Evolutionary conservation across 441 rosid genomes (phyloP).

Genomic region (Populus hybrid): DNA sequence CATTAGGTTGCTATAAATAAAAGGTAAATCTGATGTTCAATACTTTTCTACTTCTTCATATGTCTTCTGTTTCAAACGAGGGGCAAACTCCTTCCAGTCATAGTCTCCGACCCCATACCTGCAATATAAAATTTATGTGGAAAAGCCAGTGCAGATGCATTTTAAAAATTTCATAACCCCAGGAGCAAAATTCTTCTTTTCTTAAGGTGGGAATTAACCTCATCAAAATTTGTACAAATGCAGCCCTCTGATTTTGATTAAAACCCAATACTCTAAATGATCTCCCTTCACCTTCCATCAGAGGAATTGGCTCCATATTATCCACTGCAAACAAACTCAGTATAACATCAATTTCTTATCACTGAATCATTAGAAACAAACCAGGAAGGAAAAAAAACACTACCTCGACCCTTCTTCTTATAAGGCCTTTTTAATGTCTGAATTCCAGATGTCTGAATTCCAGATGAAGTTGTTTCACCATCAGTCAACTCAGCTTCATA

Average conservation of each 20-base stretch:
- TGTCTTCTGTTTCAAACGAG: conserved; percentile 92
- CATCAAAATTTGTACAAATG: conserved; percentile 93
- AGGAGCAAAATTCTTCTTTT: neutral
- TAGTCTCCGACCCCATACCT: conserved; percentile 93
- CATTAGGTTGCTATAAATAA: neutral
- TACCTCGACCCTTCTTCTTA: conserved; percentile 80
- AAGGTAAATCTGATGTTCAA: conserved; percentile 20
- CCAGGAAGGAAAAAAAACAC: conserved; percentile 3
- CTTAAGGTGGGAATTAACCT: conserved; percentile 42
- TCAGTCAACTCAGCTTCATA: conserved; percentile 92
- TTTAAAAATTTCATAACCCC: conserved; percentile 2
- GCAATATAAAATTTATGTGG: conserved; percentile 14
- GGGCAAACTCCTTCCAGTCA: conserved; percentile 85
- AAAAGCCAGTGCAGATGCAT: neutral
- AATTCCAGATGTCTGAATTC: conserved; percentile 38
- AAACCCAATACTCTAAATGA: conserved; percentile 93
- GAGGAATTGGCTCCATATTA: conserved; percentile 67
- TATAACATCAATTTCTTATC: neutral
- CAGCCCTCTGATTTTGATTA: conserved; percentile 94
- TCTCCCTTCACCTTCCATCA: conserved; percentile 99
- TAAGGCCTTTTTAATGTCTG: conserved; percentile 72
- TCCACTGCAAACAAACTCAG: conserved; percentile 46
- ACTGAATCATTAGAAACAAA: neutral
- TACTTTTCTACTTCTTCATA: conserved; percentile 86
- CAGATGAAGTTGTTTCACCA: conserved; percentile 53